Conservation (phyloP, 75 land plant genomes). For the Picea sitchensis region DNA sequence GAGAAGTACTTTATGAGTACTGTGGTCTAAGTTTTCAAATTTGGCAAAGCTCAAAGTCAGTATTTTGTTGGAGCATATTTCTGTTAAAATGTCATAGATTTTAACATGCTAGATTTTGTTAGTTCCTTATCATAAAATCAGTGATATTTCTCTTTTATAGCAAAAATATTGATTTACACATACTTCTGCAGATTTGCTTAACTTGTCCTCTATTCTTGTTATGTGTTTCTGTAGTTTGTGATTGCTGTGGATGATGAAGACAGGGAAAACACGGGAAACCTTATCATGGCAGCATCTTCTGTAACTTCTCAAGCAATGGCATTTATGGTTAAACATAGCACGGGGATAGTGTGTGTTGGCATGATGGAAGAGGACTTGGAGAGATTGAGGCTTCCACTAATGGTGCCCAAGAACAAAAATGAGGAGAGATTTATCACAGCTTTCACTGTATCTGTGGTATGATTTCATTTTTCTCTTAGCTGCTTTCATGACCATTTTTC, state of each 20-base stretch:
- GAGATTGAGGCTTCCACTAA: conserved; percentile 63
- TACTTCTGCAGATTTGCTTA: not conserved
- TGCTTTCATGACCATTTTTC: conserved; percentile 2
- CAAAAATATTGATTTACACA: not conserved
- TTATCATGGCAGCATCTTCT: conserved; percentile 75
- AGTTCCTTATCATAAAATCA: not conserved
- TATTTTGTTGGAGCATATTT: not conserved
- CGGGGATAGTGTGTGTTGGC: conserved; percentile 84
- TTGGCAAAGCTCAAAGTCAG: not conserved
- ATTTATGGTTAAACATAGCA: conserved; percentile 73
- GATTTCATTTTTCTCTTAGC: not conserved
- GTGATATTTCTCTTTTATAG: not conserved
- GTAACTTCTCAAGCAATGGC: conserved; percentile 41
- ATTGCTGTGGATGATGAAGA: conserved; percentile 89
- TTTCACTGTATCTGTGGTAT: conserved; percentile 82
- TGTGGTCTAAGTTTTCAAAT: not conserved
- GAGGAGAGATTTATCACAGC: conserved; percentile 58
- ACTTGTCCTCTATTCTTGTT: not conserved
- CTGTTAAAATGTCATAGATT: not conserved
- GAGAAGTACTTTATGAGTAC: not conserved
- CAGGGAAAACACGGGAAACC: conserved; percentile 67
- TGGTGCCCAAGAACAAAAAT: conserved; percentile 56
- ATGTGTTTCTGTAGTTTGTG: conserved; percentile 60
- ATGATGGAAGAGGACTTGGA: conserved; percentile 83
- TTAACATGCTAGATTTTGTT: not conserved